These are phyloP conservation scores for Pseudogymnoascus sp. DNA, from an alignment of 2,329 filamentous ascomycete genomes.

Conservation along the genomic window DNA sequence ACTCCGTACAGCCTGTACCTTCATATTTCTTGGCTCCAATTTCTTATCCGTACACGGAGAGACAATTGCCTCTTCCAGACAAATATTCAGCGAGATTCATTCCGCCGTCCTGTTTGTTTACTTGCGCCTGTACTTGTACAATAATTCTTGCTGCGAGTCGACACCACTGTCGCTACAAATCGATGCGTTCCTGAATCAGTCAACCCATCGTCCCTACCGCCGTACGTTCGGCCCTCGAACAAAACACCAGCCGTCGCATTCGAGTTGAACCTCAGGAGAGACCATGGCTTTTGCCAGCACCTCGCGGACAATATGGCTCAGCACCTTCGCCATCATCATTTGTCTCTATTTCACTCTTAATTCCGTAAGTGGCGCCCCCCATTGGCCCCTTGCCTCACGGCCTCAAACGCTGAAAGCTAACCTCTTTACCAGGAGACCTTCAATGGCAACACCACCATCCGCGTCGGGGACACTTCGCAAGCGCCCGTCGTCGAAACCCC, in stretches of 20 bases:
- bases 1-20: not conserved
- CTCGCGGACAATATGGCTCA: not conserved
- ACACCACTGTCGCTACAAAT: not conserved
- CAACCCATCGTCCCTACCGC: not conserved
- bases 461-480: not conserved
- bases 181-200: not conserved
- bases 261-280: not conserved
- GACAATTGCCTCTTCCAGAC: not conserved
- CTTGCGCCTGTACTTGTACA: not conserved
- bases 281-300: not conserved
- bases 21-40: slow-evolving; percentile 3
- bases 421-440: not conserved
- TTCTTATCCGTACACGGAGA: not conserved
- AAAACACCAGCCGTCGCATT: not conserved
- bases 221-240: not conserved
- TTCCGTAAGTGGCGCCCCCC: not conserved
- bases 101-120: not conserved
- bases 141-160: not conserved
- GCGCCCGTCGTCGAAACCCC: not conserved
- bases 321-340: not conserved
- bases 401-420: not conserved
- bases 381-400: not conserved
- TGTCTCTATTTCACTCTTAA: slow-evolving; percentile 1
- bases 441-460: not conserved
- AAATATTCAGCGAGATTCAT: not conserved